Evolutionary conservation across 2,329 filamentous ascomycete species (phyloP), one percentile per base, ranked within the genome.

Genomic region (Gaeumannomyces tritici): DNA sequence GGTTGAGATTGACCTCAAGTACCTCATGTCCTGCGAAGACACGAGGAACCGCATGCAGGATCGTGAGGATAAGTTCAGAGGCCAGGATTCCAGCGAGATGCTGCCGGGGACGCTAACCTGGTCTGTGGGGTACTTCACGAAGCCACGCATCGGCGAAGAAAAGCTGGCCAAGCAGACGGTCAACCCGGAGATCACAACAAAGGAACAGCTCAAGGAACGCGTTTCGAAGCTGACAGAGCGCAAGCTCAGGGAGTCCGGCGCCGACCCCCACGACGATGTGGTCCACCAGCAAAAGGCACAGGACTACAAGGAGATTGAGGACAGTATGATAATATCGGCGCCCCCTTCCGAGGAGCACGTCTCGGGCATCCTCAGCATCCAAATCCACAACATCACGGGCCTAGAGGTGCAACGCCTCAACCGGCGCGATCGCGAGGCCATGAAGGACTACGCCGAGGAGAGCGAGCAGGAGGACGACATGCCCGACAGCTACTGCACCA

Each of bases 341-440:
- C 86, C 87, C 2, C 88, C 89, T 0, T 82, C 84, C 4, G 71
- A 82, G 2, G 79, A 82, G 0, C 86, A 83, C 63, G 83, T 83
- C 0, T 87, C 83, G 26, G 89, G 89, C 2, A 80, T 91, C 21
- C 79, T 91, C 35, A 85, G 85, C 65, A 79, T 91, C 56, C 86
- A 89, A 64, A 85, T 90, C 61, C 88, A 91, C 69, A 88, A 91
- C 66, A 89, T 90, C 61, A 88, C 84, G 0, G 86, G 87, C 0
- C 77, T 91, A 1, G 85, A 89, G 66, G 73, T 89, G 4, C 80
- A 86, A 64, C 77, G 77, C 13, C 74, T 84, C 9, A 86, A 83
- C 69, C 88, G 87, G 69, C 26, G 59, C 47, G 27, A 59, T 27
- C 51, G 42, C 57, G 72, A 80, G 54, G 73, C 75, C 13, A 76